Percentiles rank a stretch among this genome's conserved stretches.
These are phyloP conservation scores for Halophytophthora polymorphica DNA, from an alignment of 352 stramenopile species.

Conservation along the genomic window DNA sequence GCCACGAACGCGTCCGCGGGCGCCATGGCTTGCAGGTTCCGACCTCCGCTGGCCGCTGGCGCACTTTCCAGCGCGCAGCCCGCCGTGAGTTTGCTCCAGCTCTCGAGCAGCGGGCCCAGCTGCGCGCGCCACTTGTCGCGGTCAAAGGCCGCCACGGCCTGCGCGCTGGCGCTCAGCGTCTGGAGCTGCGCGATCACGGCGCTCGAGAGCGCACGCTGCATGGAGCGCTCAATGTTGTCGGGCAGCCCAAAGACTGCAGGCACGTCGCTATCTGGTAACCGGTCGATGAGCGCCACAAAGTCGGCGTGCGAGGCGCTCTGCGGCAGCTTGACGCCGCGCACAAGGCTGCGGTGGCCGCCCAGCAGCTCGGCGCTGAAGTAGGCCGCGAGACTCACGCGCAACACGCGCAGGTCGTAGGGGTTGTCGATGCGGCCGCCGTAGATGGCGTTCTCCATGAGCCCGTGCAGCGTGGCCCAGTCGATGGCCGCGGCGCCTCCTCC, in stretches of 20 bases:
- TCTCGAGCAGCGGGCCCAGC: conserved; percentile 88
- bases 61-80: conserved; percentile 49
- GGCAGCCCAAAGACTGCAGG: conserved; percentile 90
- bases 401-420: conserved; percentile 88
- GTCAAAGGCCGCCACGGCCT: conserved; percentile 80
- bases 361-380: conserved; percentile 88
- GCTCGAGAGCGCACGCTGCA: conserved; percentile 87
- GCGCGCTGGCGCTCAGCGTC: conserved; percentile 67
- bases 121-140: conserved; percentile 88
- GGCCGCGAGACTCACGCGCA: conserved; percentile 81
- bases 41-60: conserved; percentile 13
- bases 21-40: conserved; percentile 46
- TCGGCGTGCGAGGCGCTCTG: conserved; percentile 60
- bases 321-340: conserved; percentile 71
- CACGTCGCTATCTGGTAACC: conserved; percentile 64
- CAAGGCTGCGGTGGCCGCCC: conserved; percentile 52
- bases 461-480: conserved; percentile 91
- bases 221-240: conserved; percentile 93
- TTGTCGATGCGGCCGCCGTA: conserved; percentile 95
- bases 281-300: conserved; percentile 69
- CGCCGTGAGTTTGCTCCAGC: conserved; percentile 82
- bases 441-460: conserved; percentile 95
- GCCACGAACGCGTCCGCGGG: conserved; percentile 90
- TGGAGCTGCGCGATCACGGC: conserved; percentile 88
- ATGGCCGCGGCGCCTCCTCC: conserved; percentile 34